These are phyloP conservation scores for Hamigera avellanea DNA, from an alignment of 495 filamentous ascomycete species.

Conservation along the genomic window DNA sequence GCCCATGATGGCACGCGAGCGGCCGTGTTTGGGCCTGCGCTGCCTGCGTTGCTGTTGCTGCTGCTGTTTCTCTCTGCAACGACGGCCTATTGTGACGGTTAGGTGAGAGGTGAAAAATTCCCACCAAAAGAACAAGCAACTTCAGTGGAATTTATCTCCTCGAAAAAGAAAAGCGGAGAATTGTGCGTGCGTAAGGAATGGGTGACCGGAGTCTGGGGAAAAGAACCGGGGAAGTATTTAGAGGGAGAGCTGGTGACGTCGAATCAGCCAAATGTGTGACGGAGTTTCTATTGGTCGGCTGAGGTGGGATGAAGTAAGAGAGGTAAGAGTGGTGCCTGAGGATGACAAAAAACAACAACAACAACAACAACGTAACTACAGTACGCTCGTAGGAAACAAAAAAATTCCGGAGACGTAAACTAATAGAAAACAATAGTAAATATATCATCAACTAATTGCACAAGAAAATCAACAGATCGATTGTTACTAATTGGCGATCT, in stretches of 20 bases:
- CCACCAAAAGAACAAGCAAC: background rate
- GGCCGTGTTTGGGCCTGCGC: conserved; percentile 10
- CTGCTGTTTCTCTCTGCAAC: conserved; percentile 18
- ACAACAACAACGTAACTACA: conserved; percentile 7
- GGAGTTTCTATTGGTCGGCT: too few relatives aligned
- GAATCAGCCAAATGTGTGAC: conserved; percentile 3
- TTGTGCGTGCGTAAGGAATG: background rate
- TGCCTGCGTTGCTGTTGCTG: too few relatives aligned
- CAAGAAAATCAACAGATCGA: too few relatives aligned
- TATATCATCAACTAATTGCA: too few relatives aligned
- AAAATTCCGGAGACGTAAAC: too few relatives aligned
- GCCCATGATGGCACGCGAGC: conserved; percentile 44
- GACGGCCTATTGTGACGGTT: conserved; percentile 24
- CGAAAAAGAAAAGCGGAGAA: too few relatives aligned
- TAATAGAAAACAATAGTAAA: too few relatives aligned
- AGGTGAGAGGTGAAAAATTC: background rate
- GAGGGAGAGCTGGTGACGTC: background rate
- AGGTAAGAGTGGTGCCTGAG: background rate
- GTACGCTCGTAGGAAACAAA: conserved; percentile 3
- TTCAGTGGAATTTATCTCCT: too few relatives aligned
- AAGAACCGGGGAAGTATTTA: too few relatives aligned
- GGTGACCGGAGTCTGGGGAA: background rate
- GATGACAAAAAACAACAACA: conserved; percentile 9
- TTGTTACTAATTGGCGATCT: too few relatives aligned
- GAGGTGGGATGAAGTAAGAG: too few relatives aligned